Conservation (phyloP, 148 eudicot species). For the Camellia granthamiana region DNA sequence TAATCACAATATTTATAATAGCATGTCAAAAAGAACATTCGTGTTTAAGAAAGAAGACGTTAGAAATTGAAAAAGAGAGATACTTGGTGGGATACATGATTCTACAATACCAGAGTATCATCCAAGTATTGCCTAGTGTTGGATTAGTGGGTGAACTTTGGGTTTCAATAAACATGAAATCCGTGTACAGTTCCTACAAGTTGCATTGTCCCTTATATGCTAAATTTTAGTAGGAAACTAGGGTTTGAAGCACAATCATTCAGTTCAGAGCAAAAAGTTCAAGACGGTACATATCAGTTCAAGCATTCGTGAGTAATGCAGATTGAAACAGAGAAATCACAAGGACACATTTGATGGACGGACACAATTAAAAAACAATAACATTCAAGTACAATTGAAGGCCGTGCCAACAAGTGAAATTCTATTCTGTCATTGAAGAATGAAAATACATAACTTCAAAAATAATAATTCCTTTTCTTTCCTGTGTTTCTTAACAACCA, state of each 20-base stretch:
- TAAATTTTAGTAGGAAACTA: neutral
- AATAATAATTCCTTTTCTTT: neutral
- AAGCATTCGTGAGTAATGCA: neutral
- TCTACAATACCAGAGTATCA: neutral
- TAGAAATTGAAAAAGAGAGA: too few species aligned
- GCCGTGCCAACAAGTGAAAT: neutral
- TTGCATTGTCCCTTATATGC: neutral
- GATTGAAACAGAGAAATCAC: neutral
- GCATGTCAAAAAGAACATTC: too few species aligned
- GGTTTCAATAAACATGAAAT: neutral
- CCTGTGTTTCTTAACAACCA: neutral
- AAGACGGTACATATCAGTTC: conserved; percentile 3
- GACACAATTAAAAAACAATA: neutral
- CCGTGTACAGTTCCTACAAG: too few species aligned
- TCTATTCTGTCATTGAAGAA: neutral
- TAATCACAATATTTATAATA: too few species aligned
- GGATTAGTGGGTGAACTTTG: neutral
- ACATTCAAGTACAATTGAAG: neutral
- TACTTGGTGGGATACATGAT: neutral
- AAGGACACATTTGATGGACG: neutral
- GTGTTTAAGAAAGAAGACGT: too few species aligned
- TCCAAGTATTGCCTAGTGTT: neutral
- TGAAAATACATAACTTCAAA: neutral
- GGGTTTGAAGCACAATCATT: neutral
- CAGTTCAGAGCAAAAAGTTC: neutral